A percentile compares a stretch with the other conserved stretches of the same genome.
Evolutionary conservation across 2,329 filamentous ascomycete genomes (phyloP).

Genomic region (Pseudogymnoascus pannorum): DNA sequence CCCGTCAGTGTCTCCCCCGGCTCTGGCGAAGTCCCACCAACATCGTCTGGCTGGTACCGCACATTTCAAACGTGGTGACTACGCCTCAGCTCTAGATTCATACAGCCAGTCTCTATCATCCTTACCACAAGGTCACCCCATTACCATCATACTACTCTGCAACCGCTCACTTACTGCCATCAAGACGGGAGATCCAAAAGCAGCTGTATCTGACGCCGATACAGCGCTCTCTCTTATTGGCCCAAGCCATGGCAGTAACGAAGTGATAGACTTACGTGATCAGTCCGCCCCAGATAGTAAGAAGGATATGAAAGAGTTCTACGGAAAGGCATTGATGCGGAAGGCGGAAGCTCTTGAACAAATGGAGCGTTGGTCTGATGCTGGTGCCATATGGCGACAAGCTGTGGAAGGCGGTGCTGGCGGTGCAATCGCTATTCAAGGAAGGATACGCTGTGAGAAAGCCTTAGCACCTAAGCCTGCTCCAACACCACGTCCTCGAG

Average conservation of each 20-base stretch:
- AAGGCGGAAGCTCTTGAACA: slow-evolving; percentile 95
- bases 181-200: slow-evolving; percentile 87
- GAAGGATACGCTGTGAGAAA: slow-evolving; percentile 82
- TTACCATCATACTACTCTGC: slow-evolving; percentile 81
- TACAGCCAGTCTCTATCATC: slow-evolving; percentile 71
- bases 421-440: slow-evolving; percentile 75
- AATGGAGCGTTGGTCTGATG: slow-evolving; percentile 89
- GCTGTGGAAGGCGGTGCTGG: slow-evolving; percentile 82
- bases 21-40: slow-evolving; percentile 67
- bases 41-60: slow-evolving; percentile 75
- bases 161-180: slow-evolving; percentile 86
- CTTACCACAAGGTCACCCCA: slow-evolving; percentile 71
- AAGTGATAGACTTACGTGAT: slow-evolving; percentile 63
- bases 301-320: slow-evolving; percentile 89
- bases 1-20: slow-evolving; percentile 60
- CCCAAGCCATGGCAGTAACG: slow-evolving; percentile 66
- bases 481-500: slow-evolving; percentile 35
- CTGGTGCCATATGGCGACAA: slow-evolving; percentile 68
- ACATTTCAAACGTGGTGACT: slow-evolving; percentile 92
- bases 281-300: slow-evolving; percentile 49
- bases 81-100: slow-evolving; percentile 72
- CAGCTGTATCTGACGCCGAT: slow-evolving; percentile 79
- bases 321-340: slow-evolving; percentile 84
- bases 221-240: slow-evolving; percentile 75
- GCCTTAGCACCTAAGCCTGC: slow-evolving; percentile 65